Percentiles rank a stretch among this genome's conserved stretches.
Conservation (phyloP, 1,139 yeast genomes). For the Sugiyamaella xylanicola region DNA sequence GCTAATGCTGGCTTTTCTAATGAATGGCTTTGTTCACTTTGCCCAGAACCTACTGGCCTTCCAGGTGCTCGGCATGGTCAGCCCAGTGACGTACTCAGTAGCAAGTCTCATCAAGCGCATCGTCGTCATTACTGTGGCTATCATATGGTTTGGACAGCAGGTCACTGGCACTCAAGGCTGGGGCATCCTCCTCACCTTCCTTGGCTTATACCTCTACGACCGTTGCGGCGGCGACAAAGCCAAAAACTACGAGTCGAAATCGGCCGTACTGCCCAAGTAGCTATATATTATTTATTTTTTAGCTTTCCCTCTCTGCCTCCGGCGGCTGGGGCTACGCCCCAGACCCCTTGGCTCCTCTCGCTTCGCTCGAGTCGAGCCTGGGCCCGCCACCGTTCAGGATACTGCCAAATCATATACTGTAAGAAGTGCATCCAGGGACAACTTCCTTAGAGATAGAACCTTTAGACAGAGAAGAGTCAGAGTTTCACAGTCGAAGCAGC, state of each 20-base stretch:
- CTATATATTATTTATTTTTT: slow-evolving; percentile 4
- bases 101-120: slow-evolving; percentile 88
- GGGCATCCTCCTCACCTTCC: slow-evolving; percentile 75
- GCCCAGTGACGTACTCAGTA: slow-evolving; percentile 89
- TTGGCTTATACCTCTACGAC: slow-evolving; percentile 61
- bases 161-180: slow-evolving; percentile 58
- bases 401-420: too few species aligned
- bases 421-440: neutral
- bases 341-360: neutral
- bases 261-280: slow-evolving; percentile 30
- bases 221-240: slow-evolving; percentile 60
- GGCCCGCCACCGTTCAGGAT: neutral
- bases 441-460: too few species aligned
- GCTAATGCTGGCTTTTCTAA: slow-evolving; percentile 35
- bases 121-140: slow-evolving; percentile 77
- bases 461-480: too few species aligned
- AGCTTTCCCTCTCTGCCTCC: neutral
- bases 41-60: slow-evolving; percentile 85
- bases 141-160: slow-evolving; percentile 68
- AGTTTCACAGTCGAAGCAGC: too few species aligned
- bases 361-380: neutral
- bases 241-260: slow-evolving; percentile 21
- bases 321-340: neutral
- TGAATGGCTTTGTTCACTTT: slow-evolving; percentile 78
- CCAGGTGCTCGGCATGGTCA: slow-evolving; percentile 79